Evolutionary conservation across 139 green algal species (phyloP).

Genomic region (Penium margaritaceum): DNA sequence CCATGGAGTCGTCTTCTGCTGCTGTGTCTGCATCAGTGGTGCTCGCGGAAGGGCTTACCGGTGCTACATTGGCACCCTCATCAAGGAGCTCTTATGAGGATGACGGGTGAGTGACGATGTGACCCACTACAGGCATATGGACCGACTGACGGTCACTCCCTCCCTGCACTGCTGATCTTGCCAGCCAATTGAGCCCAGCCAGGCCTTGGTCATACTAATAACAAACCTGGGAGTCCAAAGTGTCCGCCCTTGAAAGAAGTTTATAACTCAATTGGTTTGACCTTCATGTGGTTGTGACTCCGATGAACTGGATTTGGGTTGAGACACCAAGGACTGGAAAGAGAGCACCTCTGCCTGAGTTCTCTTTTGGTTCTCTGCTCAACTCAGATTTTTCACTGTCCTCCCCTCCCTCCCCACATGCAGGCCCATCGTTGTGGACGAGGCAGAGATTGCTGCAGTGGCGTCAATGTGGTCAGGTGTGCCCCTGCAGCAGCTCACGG

Average conservation of each 20-base stretch:
- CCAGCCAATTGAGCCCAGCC: not conserved
- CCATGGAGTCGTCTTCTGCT: too few species aligned
- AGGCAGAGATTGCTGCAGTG: slow-evolving; percentile 78
- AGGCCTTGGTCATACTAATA: too few species aligned
- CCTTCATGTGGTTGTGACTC: too few species aligned
- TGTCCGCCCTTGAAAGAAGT: not conserved
- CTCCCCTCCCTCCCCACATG: not conserved
- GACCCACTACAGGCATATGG: not conserved
- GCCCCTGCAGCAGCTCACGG: slow-evolving; percentile 69
- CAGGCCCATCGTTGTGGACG: slow-evolving; percentile 51
- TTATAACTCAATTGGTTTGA: too few species aligned
- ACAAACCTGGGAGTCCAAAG: not conserved
- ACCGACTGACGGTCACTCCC: not conserved
- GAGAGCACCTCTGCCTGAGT: too few species aligned
- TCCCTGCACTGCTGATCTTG: not conserved
- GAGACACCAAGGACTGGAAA: too few species aligned
- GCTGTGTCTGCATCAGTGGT: too few species aligned
- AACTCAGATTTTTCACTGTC: too few species aligned
- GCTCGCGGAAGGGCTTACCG: too few species aligned
- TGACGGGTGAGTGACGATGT: not conserved
- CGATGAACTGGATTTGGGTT: too few species aligned
- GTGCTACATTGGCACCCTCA: not conserved
- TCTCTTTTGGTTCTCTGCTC: too few species aligned
- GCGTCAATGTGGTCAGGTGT: slow-evolving; percentile 78
- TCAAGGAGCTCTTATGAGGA: not conserved